Conservation (phyloP, 2,329 filamentous ascomycete species). For the Aureobasidium subglaciale region DNA sequence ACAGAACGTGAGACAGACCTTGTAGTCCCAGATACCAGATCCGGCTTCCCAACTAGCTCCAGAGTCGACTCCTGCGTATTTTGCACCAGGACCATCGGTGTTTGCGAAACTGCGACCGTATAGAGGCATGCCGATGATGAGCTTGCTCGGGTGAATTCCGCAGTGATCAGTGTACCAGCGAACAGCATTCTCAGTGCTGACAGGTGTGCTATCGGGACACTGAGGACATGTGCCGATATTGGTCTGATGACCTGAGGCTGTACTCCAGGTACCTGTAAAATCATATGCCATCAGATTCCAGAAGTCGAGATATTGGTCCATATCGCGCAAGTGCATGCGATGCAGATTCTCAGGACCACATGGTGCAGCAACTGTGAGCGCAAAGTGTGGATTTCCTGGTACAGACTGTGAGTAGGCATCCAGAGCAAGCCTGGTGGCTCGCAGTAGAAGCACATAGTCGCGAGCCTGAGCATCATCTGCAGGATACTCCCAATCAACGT, state of each 20-base stretch:
- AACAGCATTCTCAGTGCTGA: conserved; percentile 66
- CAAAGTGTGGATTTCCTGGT: conserved; percentile 31
- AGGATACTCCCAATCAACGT: conserved; percentile 45
- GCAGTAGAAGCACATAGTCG: conserved; percentile 35
- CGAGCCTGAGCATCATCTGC: conserved; percentile 33
- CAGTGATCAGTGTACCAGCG: conserved; percentile 60
- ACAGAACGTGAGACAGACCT: conserved; percentile 33
- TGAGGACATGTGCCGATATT: conserved; percentile 60
- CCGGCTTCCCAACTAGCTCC: conserved; percentile 67
- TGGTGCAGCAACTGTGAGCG: conserved; percentile 40
- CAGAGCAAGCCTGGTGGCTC: conserved; percentile 32
- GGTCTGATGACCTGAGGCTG: conserved; percentile 65
- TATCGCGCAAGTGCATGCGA: conserved; percentile 34
- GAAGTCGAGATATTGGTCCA: conserved; percentile 40
- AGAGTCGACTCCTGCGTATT: conserved; percentile 62
- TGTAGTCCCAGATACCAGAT: conserved; percentile 79
- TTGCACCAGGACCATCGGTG: conserved; percentile 65
- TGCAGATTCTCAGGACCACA: conserved; percentile 37
- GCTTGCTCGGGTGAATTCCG: conserved; percentile 58
- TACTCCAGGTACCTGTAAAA: conserved; percentile 71
- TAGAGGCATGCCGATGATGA: conserved; percentile 85
- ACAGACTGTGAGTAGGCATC: conserved; percentile 35
- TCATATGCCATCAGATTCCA: conserved; percentile 48
- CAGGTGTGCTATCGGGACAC: conserved; percentile 64
- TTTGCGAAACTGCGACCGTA: conserved; percentile 81